A percentile compares a stretch with the other conserved stretches of the same genome.
These are phyloP conservation scores for Leishmania arabica DNA, from an alignment of 208 protist genomes.

Conservation along the genomic window DNA sequence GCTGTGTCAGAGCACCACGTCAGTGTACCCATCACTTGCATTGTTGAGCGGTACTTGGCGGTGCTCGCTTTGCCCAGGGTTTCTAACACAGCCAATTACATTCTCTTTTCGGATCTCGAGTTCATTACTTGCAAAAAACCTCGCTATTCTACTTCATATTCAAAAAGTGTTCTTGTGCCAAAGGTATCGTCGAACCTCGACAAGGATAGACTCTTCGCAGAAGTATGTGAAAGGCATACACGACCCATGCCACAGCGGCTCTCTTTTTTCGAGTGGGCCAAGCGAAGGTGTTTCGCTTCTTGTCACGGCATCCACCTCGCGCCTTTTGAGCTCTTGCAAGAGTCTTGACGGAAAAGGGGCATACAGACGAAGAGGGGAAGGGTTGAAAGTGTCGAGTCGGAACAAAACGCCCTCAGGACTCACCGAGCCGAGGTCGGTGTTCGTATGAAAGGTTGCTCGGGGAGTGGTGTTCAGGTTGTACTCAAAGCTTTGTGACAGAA, in stretches of 20 bases:
- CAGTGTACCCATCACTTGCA: no score
- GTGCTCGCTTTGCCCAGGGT: background rate
- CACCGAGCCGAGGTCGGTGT: background rate
- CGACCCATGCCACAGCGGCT: background rate
- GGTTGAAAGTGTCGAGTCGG: background rate
- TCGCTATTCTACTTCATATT: background rate
- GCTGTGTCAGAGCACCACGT: background rate
- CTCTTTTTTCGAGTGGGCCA: background rate
- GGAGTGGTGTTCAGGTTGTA: background rate
- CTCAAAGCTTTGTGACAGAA: background rate
- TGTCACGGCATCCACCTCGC: background rate
- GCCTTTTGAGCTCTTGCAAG: background rate
- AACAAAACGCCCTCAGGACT: background rate
- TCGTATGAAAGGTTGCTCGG: background rate
- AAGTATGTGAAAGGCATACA: background rate
- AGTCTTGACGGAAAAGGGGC: background rate
- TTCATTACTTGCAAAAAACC: background rate
- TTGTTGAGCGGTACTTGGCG: background rate
- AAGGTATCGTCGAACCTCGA: background rate
- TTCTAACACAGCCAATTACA: background rate
- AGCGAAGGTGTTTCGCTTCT: no score
- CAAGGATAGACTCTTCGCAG: background rate
- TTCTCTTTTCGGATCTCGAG: background rate
- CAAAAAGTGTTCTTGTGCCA: background rate
- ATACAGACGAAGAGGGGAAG: background rate